These are phyloP conservation scores for Tagetes erecta DNA, from an alignment of 129 eudicot species.

Conservation along the genomic window DNA sequence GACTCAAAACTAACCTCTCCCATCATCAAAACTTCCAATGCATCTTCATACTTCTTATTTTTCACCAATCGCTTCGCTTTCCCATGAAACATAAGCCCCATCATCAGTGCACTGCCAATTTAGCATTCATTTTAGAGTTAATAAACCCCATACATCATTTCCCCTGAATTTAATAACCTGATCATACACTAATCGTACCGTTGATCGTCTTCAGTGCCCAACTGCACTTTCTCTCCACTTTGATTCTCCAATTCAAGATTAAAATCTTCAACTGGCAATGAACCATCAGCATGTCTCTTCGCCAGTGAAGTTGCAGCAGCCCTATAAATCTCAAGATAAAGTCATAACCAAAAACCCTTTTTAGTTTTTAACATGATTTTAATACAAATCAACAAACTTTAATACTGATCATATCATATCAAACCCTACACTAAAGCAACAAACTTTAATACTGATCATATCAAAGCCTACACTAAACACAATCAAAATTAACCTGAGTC, in stretches of 20 bases:
- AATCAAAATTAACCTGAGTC: conserved; percentile 52
- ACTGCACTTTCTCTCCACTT: conserved; percentile 78
- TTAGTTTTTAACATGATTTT: too few relatives aligned
- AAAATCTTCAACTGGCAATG: conserved; percentile 78
- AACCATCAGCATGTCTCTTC: conserved; percentile 82
- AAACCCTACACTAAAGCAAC: too few relatives aligned
- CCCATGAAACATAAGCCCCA: conserved; percentile 94
- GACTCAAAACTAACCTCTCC: conserved; percentile 66
- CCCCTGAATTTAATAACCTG: background rate
- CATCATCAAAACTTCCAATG: conserved; percentile 84
- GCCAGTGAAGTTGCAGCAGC: conserved; percentile 83
- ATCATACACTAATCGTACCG: conserved; percentile 38
- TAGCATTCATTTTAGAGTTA: conserved; percentile 9
- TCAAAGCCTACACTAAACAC: background rate
- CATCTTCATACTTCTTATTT: conserved; percentile 58
- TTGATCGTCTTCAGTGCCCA: conserved; percentile 90
- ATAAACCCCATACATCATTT: background rate
- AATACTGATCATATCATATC: too few relatives aligned
- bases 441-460: too few relatives aligned
- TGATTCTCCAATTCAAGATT: conserved; percentile 92
- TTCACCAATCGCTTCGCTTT: conserved; percentile 68
- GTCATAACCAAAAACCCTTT: background rate
- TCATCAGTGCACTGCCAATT: conserved; percentile 84
- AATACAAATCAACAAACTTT: too few relatives aligned
- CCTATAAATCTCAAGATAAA: conserved; percentile 41